A percentile compares a stretch with the other conserved stretches of the same genome.
Evolutionary conservation across 1,284 basidiomycete genomes (phyloP).

Genomic region (Cystobasidium pallidum): DNA sequence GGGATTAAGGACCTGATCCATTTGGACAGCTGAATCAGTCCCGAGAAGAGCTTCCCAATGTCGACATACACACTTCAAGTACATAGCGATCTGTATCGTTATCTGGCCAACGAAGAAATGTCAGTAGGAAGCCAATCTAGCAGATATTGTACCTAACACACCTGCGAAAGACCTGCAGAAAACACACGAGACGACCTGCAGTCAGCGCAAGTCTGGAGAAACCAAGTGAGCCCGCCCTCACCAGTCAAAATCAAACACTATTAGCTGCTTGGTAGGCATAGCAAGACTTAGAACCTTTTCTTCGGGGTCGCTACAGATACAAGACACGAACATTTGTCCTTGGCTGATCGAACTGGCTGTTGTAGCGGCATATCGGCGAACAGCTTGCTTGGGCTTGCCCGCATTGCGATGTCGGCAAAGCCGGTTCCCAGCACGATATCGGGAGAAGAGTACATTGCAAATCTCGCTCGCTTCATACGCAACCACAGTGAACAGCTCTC

Average conservation of each 20-base stretch:
- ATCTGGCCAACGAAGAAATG: slow-evolving; percentile 61
- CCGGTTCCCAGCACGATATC: background rate
- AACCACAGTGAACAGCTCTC: slow-evolving; percentile 71
- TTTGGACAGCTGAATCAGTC: background rate
- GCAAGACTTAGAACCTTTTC: background rate
- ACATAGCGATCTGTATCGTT: slow-evolving; percentile 97
- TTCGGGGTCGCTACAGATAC: background rate
- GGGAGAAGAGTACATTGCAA: slow-evolving; percentile 73
- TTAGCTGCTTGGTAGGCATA: slow-evolving; percentile 67
- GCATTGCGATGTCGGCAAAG: slow-evolving; percentile 7
- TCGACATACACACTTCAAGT: slow-evolving; percentile 70
- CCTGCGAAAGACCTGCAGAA: slow-evolving; percentile 69
- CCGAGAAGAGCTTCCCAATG: background rate
- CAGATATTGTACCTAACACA: background rate
- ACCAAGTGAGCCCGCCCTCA: too few relatives aligned
- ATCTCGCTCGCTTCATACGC: slow-evolving; percentile 69
- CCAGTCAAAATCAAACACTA: slow-evolving; percentile 99
- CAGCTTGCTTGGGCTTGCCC: background rate
- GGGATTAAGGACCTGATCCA: slow-evolving; percentile 64
- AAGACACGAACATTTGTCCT: too few relatives aligned
- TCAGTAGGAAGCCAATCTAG: too few relatives aligned
- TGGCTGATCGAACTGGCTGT: too few relatives aligned
- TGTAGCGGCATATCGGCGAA: background rate
- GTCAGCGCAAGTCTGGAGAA: too few relatives aligned
- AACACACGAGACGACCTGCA: slow-evolving; percentile 73